A percentile compares a stretch with the other conserved stretches of the same genome.
Conservation (phyloP, 768 basidiomycete genomes). For the Calocybe indica region DNA sequence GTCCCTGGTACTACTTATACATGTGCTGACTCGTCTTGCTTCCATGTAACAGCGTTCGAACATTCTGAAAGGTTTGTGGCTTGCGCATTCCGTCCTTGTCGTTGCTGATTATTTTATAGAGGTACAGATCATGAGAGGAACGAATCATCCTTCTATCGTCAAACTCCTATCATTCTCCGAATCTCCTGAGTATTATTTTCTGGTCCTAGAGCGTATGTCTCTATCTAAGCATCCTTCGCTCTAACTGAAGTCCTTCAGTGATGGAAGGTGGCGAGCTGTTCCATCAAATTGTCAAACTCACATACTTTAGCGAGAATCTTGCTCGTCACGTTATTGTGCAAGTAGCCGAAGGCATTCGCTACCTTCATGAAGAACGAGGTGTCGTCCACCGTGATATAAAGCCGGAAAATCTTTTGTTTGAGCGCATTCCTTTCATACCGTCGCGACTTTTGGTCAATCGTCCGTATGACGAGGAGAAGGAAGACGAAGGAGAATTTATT, state of each 20-base stretch:
- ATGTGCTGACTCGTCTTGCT: conserved; percentile 22
- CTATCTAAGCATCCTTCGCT: conserved; percentile 5
- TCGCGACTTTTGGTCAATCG: conserved; percentile 65
- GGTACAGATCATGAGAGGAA: conserved; percentile 98
- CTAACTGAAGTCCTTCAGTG: conserved; percentile 40
- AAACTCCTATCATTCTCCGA: conserved; percentile 91
- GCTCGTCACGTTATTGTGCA: conserved; percentile 96
- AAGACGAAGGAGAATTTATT: conserved; percentile 95
- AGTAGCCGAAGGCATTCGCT: conserved; percentile 88
- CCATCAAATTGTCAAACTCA: conserved; percentile 98
- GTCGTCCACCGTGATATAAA: conserved; percentile 99
- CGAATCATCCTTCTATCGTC: conserved; percentile 87
- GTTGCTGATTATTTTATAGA: conserved; percentile 40
- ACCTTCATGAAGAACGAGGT: conserved; percentile 95
- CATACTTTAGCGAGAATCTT: conserved; percentile 98
- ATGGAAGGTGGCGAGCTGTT: conserved; percentile 99
- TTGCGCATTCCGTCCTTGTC: background rate
- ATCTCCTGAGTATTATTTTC: conserved; percentile 88
- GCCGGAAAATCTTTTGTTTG: conserved; percentile 94
- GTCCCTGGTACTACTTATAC: background rate
- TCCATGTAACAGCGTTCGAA: conserved; percentile 74
- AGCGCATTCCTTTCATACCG: conserved; percentile 86
- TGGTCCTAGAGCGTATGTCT: conserved; percentile 83
- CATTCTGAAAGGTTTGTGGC: conserved; percentile 78
- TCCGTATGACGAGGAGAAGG: conserved; percentile 97